Evolutionary conservation across 2,329 filamentous ascomycete genomes (phyloP).

Genomic region (Microdochium trichocladiopsis): DNA sequence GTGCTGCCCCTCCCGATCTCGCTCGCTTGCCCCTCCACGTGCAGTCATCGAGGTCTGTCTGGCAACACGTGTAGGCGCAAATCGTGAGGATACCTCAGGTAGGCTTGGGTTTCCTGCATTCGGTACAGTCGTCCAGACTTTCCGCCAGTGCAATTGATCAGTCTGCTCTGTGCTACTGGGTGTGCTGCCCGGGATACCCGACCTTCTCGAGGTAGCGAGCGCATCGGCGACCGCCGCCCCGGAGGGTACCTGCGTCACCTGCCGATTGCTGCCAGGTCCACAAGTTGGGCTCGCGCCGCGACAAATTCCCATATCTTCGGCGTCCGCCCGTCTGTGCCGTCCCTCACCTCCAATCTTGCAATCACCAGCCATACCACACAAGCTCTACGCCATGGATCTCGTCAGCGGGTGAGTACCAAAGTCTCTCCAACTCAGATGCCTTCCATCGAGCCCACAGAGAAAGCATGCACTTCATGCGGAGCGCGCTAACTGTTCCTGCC

Average conservation of each 20-base stretch:
- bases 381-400: slow-evolving; percentile 35
- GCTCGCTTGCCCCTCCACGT: not conserved
- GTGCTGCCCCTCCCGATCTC: not conserved
- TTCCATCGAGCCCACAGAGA: too few species aligned
- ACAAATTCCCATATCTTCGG: slow-evolving; percentile 1
- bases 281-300: not conserved
- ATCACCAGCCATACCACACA: not conserved
- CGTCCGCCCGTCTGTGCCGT: not conserved
- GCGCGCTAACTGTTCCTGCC: slow-evolving; percentile 2
- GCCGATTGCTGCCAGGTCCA: not conserved
- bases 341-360: not conserved
- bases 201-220: too few species aligned
- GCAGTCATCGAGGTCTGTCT: not conserved
- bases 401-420: slow-evolving; percentile 48
- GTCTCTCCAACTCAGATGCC: too few species aligned
- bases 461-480: slow-evolving; percentile 3
- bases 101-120: too few species aligned
- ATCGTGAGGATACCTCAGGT: too few species aligned
- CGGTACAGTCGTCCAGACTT: too few species aligned
- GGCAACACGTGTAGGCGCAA: not conserved
- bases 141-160: too few species aligned
- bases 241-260: not conserved
- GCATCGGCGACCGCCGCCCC: not conserved
- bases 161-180: too few species aligned
- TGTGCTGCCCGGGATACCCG: too few species aligned